phyloP scores from a whole-genome alignment of 108 stramenopile species.

The Aurantiochytrium sp. region DNA sequence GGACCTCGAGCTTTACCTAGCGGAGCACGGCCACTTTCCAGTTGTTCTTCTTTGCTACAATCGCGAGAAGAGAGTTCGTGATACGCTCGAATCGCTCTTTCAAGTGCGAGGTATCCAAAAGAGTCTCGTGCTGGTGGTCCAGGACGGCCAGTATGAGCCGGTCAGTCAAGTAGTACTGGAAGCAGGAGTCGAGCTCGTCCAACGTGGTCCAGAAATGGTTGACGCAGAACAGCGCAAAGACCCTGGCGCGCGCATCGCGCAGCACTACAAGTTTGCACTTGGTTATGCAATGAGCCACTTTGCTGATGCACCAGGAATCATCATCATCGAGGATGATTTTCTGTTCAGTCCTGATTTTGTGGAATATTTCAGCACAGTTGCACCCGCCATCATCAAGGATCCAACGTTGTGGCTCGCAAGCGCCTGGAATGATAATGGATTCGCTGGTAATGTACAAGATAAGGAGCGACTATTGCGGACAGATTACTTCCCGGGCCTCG shows the following conservation, averaged over 20 bases:
- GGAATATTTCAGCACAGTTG: constrained; percentile 35
- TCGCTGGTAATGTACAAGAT: constrained; percentile 9
- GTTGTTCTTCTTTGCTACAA: constrained; percentile 37
- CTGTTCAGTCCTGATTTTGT: constrained; percentile 51
- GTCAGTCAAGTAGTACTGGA: neutral
- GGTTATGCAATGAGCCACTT: neutral
- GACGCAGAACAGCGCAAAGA: neutral
- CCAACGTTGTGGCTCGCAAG: constrained; percentile 37
- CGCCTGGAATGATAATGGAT: constrained; percentile 61
- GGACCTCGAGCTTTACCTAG: neutral
- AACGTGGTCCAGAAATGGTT: neutral
- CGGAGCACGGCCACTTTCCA: constrained; percentile 19
- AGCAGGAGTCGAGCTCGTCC: neutral
- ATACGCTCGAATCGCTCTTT: constrained; percentile 31
- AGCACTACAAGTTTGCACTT: constrained; percentile 46
- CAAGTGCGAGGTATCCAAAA: neutral
- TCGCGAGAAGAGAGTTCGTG: constrained; percentile 18
- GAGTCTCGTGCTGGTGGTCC: constrained; percentile 27
- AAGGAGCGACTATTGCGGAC: constrained; percentile 36
- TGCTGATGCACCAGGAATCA: constrained; percentile 28
- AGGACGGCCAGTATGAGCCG: constrained; percentile 29
- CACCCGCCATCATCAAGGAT: constrained; percentile 38
- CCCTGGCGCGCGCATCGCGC: constrained; percentile 31
- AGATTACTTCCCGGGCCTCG: constrained; percentile 52
- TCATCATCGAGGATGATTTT: constrained; percentile 56